phyloP scores from a whole-genome alignment of 805 yeast genomes.

The Wickerhamiella slavikovae region DNA sequence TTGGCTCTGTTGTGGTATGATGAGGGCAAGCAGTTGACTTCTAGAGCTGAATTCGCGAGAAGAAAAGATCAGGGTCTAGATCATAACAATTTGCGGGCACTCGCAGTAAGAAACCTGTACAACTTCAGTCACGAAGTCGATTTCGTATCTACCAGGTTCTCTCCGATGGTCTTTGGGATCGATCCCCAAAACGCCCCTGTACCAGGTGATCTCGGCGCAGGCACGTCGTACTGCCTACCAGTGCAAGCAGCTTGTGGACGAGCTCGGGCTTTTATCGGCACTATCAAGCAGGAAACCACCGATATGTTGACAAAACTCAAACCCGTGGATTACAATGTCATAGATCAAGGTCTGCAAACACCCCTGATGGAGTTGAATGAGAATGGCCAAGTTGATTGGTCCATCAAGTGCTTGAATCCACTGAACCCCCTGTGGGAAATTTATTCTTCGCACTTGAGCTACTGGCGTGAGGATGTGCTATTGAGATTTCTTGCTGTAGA shows the following conservation, averaged over 20 bases:
- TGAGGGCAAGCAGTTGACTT: constrained; percentile 4
- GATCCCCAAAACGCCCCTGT: too few species aligned
- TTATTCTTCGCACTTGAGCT: constrained; percentile 72
- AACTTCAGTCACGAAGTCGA: constrained; percentile 81
- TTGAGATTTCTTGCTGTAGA: constrained; percentile 34
- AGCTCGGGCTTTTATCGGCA: constrained; percentile 2
- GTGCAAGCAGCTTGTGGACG: not conserved
- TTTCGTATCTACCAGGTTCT: constrained; percentile 75
- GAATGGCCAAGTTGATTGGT: constrained; percentile 69
- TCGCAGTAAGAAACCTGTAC: constrained; percentile 50
- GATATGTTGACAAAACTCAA: too few species aligned
- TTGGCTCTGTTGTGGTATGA: constrained; percentile 11
- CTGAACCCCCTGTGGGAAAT: constrained; percentile 68
- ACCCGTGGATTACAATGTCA: too few species aligned
- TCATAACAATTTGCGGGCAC: constrained; percentile 20
- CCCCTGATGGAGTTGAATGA: constrained; percentile 51
- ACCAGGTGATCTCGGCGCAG: not conserved
- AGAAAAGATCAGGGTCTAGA: constrained; percentile 2
- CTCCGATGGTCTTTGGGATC: too few species aligned
- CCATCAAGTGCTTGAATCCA: constrained; percentile 38
- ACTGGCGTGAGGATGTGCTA: constrained; percentile 71
- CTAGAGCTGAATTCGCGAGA: constrained; percentile 2
- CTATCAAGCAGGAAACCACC: too few species aligned
- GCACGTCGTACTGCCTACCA: not conserved
- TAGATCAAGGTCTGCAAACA: too few species aligned